Evolutionary conservation across 1,139 yeast species (phyloP).

Genomic region (Diutina siamensis): DNA sequence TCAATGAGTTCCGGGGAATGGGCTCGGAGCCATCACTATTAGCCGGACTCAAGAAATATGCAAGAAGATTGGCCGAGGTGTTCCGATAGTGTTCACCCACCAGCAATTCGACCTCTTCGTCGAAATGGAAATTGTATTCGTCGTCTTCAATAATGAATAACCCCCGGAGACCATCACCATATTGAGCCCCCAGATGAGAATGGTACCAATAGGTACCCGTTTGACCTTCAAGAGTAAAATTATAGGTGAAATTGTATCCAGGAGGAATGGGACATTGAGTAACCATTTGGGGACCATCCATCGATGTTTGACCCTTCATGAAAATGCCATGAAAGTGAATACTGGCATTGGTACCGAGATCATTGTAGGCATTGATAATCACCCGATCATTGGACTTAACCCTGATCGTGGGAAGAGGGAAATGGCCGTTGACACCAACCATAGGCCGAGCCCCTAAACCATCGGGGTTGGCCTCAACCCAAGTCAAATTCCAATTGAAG

Average conservation of each 20-base stretch:
- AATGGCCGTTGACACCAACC: constrained; percentile 56
- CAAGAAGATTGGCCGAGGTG: constrained; percentile 37
- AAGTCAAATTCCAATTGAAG: constrained; percentile 41
- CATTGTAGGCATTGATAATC: constrained; percentile 45
- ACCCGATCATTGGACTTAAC: constrained; percentile 56
- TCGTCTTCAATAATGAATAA: constrained; percentile 59
- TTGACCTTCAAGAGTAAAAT: constrained; percentile 71
- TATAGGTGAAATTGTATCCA: constrained; percentile 54
- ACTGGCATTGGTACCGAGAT: constrained; percentile 45
- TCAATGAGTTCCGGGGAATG: constrained; percentile 58
- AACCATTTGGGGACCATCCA: constrained; percentile 85
- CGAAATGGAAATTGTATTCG: constrained; percentile 47
- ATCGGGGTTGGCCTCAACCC: constrained; percentile 54
- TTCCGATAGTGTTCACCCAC: constrained; percentile 83
- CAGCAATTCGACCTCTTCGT: constrained; percentile 60
- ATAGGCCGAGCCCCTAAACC: constrained; percentile 39
- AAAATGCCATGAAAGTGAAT: constrained; percentile 88
- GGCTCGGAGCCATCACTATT: constrained; percentile 98
- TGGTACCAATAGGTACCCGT: constrained; percentile 93
- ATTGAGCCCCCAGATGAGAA: constrained; percentile 77
- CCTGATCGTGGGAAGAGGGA: constrained; percentile 66
- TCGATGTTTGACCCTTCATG: constrained; percentile 58
- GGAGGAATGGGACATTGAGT: constrained; percentile 83
- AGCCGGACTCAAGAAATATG: constrained; percentile 48
- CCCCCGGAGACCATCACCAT: constrained; percentile 88